These are phyloP conservation scores for Plenodomus tracheiphilus DNA, from an alignment of 2,329 filamentous ascomycete species.

Conservation along the genomic window DNA sequence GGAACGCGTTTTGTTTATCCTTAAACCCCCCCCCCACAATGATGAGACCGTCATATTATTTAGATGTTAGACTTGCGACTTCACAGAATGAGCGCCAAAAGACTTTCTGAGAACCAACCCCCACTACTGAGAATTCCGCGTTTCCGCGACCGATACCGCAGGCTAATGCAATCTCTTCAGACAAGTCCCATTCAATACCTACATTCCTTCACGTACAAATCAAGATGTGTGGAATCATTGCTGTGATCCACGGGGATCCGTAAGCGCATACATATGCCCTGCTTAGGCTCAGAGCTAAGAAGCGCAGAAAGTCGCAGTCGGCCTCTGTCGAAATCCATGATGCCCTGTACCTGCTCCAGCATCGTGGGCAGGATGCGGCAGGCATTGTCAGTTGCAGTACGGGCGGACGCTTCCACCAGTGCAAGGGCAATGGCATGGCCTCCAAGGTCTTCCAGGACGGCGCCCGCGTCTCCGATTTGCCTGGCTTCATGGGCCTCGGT, in stretches of 20 bases:
- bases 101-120: constrained; percentile 40
- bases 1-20: neutral
- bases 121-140: constrained; percentile 19
- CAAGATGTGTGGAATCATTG: constrained; percentile 57
- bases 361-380: constrained; percentile 84
- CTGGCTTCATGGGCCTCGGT: constrained; percentile 83
- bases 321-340: constrained; percentile 52
- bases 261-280: constrained; percentile 21
- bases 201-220: constrained; percentile 6
- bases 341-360: constrained; percentile 44
- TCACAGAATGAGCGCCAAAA: constrained; percentile 39
- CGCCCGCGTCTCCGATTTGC: constrained; percentile 70
- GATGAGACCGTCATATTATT: constrained; percentile 43
- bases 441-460: constrained; percentile 84
- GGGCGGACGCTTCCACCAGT: constrained; percentile 81
- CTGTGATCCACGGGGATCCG: constrained; percentile 51
- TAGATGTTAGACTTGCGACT: constrained; percentile 49
- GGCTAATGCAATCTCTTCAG: constrained; percentile 28
- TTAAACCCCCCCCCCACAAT: constrained; percentile 17
- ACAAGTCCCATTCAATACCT: constrained; percentile 3
- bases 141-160: constrained; percentile 13
- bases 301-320: constrained; percentile 34
- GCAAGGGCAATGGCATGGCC: constrained; percentile 89
- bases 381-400: constrained; percentile 77
- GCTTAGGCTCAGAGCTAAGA: constrained; percentile 14